These are phyloP conservation scores for Quercus engelmannii DNA, from an alignment of 306 rosid species.

Conservation along the genomic window DNA sequence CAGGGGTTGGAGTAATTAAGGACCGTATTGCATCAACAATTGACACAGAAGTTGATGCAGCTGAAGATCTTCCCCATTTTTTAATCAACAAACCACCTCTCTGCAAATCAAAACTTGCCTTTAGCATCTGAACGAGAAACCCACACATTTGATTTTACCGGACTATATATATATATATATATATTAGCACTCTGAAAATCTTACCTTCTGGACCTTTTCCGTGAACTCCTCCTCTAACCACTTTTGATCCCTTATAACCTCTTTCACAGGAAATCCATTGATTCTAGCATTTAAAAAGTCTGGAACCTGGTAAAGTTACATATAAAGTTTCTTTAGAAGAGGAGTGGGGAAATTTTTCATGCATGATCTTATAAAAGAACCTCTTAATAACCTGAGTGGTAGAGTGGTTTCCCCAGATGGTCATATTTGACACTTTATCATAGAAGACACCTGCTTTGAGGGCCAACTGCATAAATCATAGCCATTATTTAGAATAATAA, in stretches of 20 bases:
- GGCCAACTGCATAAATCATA: constrained; percentile 61
- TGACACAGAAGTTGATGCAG: constrained; percentile 94
- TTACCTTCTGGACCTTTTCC: constrained; percentile 81
- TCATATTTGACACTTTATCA: constrained; percentile 87
- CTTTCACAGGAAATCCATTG: constrained; percentile 76
- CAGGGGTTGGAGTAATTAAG: constrained; percentile 78
- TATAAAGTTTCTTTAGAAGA: constrained; percentile 14
- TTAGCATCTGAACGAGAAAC: constrained; percentile 7
- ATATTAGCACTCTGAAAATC: neutral
- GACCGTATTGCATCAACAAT: constrained; percentile 85
- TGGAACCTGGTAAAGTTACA: constrained; percentile 62
- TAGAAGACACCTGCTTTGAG: constrained; percentile 98
- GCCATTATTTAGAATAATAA: constrained; percentile 5
- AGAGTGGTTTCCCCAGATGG: constrained; percentile 99
- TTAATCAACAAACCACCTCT: constrained; percentile 88
- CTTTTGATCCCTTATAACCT: constrained; percentile 78
- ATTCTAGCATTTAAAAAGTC: constrained; percentile 92
- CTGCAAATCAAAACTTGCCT: constrained; percentile 39
- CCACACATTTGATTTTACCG: neutral
- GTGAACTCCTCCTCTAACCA: constrained; percentile 98
- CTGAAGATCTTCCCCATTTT: constrained; percentile 99
- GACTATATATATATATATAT: neutral
- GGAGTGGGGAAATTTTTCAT: constrained; percentile 3
- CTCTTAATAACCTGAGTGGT: constrained; percentile 79
- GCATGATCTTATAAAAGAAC: constrained; percentile 3